Percentiles rank a stretch among this genome's conserved stretches.
phyloP scores from a whole-genome alignment of 1,284 basidiomycete genomes.

The Fomitopsis betulina region DNA sequence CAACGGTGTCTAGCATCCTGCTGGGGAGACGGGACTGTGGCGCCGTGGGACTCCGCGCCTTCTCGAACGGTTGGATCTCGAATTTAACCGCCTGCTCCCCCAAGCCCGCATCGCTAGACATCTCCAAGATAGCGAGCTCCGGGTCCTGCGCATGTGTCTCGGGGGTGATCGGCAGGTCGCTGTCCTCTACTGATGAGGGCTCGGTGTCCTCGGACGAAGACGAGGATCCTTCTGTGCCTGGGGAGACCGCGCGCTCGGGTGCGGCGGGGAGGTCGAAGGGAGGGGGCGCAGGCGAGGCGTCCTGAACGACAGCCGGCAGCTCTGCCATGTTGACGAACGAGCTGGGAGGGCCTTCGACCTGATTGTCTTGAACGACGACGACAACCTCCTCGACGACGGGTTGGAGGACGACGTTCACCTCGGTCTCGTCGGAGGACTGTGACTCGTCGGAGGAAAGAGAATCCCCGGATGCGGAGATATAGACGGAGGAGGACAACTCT shows the following conservation, averaged over 20 bases:
- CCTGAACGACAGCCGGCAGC: neutral
- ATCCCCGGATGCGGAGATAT: neutral
- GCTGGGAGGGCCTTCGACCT: neutral
- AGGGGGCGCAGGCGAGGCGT: neutral
- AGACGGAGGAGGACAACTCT: neutral
- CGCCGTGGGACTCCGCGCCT: neutral
- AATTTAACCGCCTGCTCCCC: neutral
- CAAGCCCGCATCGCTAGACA: neutral
- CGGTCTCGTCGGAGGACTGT: neutral
- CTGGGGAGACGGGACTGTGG: neutral
- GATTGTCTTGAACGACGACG: too few species aligned
- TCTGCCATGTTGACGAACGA: neutral
- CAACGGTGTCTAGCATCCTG: neutral
- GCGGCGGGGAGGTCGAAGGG: neutral
- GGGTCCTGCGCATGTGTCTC: constrained; percentile 17
- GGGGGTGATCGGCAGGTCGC: constrained; percentile 17
- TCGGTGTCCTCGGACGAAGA: neutral
- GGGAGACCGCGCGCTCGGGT: neutral
- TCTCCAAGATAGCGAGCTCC: constrained; percentile 9
- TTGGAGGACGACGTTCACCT: neutral
- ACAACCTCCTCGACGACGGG: neutral
- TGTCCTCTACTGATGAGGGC: neutral
- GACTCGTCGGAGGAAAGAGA: neutral
- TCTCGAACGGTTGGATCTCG: neutral
- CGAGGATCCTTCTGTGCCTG: neutral